Percentiles rank a stretch among this genome's conserved stretches.
Conservation (phyloP, 495 filamentous ascomycete species). For the Massariosphaeria phaeospora region DNA sequence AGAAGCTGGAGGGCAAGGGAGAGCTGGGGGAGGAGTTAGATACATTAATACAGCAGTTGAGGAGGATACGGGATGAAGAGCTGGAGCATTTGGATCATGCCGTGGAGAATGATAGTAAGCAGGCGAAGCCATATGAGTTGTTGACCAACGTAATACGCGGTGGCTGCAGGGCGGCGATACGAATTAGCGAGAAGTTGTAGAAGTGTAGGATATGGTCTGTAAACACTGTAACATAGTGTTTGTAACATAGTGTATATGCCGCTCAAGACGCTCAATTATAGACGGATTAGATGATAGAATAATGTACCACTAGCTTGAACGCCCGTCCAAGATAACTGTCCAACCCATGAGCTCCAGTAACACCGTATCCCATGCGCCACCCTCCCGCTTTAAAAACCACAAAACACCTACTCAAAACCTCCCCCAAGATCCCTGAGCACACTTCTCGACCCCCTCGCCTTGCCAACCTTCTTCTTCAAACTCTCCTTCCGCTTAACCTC, state of each 20-base stretch:
- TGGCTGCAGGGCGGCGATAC: conserved; percentile 87
- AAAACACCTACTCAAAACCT: conserved; percentile 29
- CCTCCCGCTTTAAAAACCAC: too few relatives aligned
- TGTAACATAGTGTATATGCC: neutral
- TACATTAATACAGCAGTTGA: conserved; percentile 65
- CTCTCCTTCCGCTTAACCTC: conserved; percentile 62
- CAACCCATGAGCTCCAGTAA: neutral
- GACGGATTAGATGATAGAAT: neutral
- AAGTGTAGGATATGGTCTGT: conserved; percentile 2
- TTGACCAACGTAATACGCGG: conserved; percentile 82
- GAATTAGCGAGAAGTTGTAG: conserved; percentile 79
- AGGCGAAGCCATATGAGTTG: conserved; percentile 81
- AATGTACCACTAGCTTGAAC: neutral
- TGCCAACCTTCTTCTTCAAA: conserved; percentile 52
- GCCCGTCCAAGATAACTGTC: neutral
- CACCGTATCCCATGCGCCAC: neutral
- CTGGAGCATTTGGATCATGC: conserved; percentile 95
- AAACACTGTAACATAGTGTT: conserved; percentile 2
- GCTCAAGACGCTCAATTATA: conserved; percentile 3
- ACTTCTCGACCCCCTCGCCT: conserved; percentile 20
- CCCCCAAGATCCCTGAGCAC: conserved; percentile 20
- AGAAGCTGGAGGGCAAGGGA: conserved; percentile 56
- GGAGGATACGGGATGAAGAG: conserved; percentile 90
- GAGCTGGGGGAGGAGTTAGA: conserved; percentile 77
- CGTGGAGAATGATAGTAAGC: conserved; percentile 82